Conservation (phyloP, 768 basidiomycete species). For the Pleurotus eryngii region DNA sequence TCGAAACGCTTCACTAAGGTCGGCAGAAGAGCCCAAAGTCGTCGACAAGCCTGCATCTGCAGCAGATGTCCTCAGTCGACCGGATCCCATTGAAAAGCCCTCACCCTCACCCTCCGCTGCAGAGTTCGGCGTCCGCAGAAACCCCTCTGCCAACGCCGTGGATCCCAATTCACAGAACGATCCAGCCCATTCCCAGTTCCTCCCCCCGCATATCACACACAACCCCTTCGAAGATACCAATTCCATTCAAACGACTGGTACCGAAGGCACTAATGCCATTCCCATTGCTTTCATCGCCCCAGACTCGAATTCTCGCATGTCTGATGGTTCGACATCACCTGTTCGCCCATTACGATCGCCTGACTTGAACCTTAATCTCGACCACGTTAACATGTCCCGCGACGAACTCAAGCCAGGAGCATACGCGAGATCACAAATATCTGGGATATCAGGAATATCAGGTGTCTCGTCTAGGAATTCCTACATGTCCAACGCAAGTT, state of each 20-base stretch:
- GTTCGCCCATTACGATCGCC: slow-evolving; percentile 55
- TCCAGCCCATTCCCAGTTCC: slow-evolving; percentile 30
- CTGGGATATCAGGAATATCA: slow-evolving; percentile 52
- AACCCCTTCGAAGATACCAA: slow-evolving; percentile 79
- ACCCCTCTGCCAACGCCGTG: slow-evolving; percentile 47
- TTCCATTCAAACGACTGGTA: slow-evolving; percentile 81
- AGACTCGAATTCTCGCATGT: slow-evolving; percentile 39
- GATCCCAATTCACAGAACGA: slow-evolving; percentile 46
- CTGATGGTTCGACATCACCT: slow-evolving; percentile 35
- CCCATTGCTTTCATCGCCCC: slow-evolving; percentile 79
- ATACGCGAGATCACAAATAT: slow-evolving; percentile 48
- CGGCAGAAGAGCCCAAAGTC: slow-evolving; percentile 36
- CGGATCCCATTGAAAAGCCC: slow-evolving; percentile 75
- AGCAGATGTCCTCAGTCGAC: slow-evolving; percentile 73
- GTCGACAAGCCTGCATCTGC: slow-evolving; percentile 69
- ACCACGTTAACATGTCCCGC: slow-evolving; percentile 58
- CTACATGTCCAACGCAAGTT: slow-evolving; percentile 72
- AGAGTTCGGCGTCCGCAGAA: slow-evolving; percentile 41
- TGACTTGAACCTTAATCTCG: slow-evolving; percentile 59
- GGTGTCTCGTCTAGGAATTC: slow-evolving; percentile 57
- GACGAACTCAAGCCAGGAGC: slow-evolving; percentile 39
- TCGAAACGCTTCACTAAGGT: not conserved
- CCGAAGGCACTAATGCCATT: slow-evolving; percentile 82
- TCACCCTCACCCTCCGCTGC: slow-evolving; percentile 19
- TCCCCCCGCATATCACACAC: slow-evolving; percentile 35